Base-by-base conservation (phyloP, 1,284 basidiomycete genomes). In the Cryptococcus sp. region DNA sequence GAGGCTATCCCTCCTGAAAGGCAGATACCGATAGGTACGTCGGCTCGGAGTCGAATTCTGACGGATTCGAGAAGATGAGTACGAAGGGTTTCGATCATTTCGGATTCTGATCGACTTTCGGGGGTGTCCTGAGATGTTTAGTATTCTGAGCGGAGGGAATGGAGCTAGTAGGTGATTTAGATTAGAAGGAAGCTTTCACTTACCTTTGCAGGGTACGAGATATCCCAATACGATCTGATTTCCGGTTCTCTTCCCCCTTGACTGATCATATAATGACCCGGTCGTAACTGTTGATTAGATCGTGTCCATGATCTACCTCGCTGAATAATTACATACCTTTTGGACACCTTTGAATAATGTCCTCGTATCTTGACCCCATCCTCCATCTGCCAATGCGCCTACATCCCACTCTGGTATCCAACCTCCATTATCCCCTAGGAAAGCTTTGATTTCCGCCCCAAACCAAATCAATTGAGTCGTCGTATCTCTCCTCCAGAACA, bases 1-100 rank as follows among this genome's bases (percentile, higher is more conserved):
- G 73, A 76, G 60, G 78, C 77, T 58, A 79, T 73, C 23, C 77
- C 77, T 49, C 77, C 77, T 13, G 74, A 76, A 13, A 79, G 69
- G 53, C 77, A 72, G 32, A 78, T 76, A 35, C 77, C 77, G 55
- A 78, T 72, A 36, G 77, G 77, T 3, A 79, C 77, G 57, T 79
- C 77, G 45, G 76, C 75, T 59, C 76, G 74, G 49, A 78, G 69
- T 35, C 77, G 74, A 57, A 75, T 70, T 38, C 70, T 65, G 14
- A 78, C 74, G 13, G 77, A 70, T 55, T 74, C 72, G 53, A 77
- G 65, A 47, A 79, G 66, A n/a, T 66, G 62, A 52, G 68, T 62
- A 37, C 74, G 73, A 51, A 78, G 67, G 36, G 62, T 53, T 52
- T 62, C 54, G 45, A 77, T 67, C 61, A 78, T 74, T 15, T 71